Conservation (phyloP, 192 early-diverging fungal genomes). For the Coemansia sp. region DNA sequence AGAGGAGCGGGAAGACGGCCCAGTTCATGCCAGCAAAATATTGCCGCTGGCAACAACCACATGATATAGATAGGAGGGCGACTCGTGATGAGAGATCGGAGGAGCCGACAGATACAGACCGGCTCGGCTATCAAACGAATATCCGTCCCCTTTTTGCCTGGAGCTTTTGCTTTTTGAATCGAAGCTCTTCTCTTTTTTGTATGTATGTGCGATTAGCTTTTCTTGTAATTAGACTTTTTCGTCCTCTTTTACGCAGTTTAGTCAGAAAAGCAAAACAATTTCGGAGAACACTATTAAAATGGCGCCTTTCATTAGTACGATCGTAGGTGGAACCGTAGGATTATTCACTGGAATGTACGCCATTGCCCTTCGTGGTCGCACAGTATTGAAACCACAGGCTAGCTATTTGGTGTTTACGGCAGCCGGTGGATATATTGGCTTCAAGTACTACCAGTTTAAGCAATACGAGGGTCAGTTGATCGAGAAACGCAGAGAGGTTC, state of each 20-base stretch:
- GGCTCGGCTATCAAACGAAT: neutral
- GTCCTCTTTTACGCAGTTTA: neutral
- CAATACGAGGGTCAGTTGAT: conserved; percentile 30
- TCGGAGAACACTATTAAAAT: conserved; percentile 7
- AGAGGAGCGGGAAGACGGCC: neutral
- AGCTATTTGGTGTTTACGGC: conserved; percentile 41
- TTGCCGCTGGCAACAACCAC: neutral
- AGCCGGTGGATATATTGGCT: conserved; percentile 33
- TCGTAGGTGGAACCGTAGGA: conserved; percentile 43
- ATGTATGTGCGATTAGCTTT: neutral
- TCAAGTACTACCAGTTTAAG: conserved; percentile 31
- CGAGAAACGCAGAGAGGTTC: conserved; percentile 32
- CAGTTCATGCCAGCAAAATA: neutral
- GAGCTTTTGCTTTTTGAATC: neutral
- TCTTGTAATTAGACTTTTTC: neutral
- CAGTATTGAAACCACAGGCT: conserved; percentile 37
- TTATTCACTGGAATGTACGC: conserved; percentile 50
- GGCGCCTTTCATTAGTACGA: conserved; percentile 34
- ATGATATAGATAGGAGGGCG: conserved; percentile 2
- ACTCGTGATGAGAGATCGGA: conserved; percentile 5
- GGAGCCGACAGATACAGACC: neutral
- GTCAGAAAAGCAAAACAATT: conserved; percentile 11
- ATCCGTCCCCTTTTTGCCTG: neutral
- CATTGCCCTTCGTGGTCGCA: conserved; percentile 42
- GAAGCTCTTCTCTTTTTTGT: neutral